Evolutionary conservation across 345 rosid genomes (phyloP), one percentile per base, ranked within the genome.

Genomic region (Trapa bicornis): DNA sequence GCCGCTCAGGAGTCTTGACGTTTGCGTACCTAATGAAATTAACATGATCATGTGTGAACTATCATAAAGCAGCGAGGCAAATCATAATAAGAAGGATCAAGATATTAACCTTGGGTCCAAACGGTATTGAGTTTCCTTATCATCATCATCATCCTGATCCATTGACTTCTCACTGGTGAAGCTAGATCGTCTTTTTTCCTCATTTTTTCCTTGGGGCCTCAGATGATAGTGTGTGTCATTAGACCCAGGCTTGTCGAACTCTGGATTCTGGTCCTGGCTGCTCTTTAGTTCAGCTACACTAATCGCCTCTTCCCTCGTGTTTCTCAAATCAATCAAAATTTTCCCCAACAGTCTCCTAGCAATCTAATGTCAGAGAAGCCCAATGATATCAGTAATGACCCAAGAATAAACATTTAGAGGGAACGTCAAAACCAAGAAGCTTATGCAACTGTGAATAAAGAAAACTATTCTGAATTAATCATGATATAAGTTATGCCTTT

Each of bases 1-100:
- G 99, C 64, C 98, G 97, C 65, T 92, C 99, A 17, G 99, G 99
- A 15, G 97, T 85, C 86, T 72, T 91, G 68, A 95, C 99, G 74
- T 95, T 91, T 66, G 99, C 99, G 78, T 91, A 94, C 85, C 99
- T 94, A 72, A 70, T 66, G 71, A 62, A 65, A 67, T 45, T 1
- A 64, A 39, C 29, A 14, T 61, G 68, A 66, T 45, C 14, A 33
- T 67, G 64, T 52, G 61, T 35, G 6, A 64, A 29, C 65, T 70
- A 60, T 4, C 41, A 35, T 42, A 13, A 65, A 61, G 39, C 56
- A 17, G 56, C 52, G 64, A 72, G 50, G 43, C 35, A 0, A 61
- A 61, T 37, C 65, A 45, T 52, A 47, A 64, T 57, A 36, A 73
- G 48, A 41, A 41, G 67, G 43, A 47, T 67, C 38, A 52, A 41